These are phyloP conservation scores for Botryotinia narcissicola DNA, from an alignment of 2,329 filamentous ascomycete genomes.

Conservation along the genomic window DNA sequence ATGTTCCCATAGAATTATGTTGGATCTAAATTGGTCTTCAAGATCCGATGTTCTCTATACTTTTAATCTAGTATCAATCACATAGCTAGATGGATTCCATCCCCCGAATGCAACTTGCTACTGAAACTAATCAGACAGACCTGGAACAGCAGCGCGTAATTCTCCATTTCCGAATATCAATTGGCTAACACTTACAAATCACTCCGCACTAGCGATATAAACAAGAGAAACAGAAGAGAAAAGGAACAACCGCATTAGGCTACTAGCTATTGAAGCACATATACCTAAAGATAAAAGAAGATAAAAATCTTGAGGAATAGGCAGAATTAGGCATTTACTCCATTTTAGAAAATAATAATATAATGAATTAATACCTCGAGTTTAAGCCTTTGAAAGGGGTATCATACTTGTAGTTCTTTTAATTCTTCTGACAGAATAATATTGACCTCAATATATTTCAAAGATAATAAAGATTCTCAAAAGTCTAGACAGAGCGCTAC, in stretches of 20 bases:
- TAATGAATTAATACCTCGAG: background rate
- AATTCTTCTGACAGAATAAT: background rate
- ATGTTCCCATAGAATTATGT: background rate
- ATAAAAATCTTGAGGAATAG: background rate
- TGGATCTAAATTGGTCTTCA: background rate
- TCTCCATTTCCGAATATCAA: background rate
- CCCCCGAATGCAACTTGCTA: background rate
- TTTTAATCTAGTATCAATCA: background rate
- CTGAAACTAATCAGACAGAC: background rate
- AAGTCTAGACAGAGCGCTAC: background rate
- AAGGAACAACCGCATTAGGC: background rate
- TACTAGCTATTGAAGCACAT: background rate
- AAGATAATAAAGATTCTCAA: too few species aligned
- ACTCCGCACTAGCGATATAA: background rate
- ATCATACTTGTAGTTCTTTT: too few species aligned
- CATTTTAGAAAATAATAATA: background rate
- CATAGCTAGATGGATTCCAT: background rate
- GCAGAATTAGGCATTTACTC: background rate
- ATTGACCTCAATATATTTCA: rapidly evolving
- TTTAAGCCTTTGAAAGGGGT: background rate
- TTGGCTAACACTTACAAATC: background rate
- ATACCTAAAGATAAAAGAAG: background rate
- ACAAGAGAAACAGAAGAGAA: background rate
- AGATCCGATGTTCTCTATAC: background rate
- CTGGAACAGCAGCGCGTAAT: background rate